Conservation (phyloP, 306 rosid genomes). For the Casuarina cunninghamiana region DNA sequence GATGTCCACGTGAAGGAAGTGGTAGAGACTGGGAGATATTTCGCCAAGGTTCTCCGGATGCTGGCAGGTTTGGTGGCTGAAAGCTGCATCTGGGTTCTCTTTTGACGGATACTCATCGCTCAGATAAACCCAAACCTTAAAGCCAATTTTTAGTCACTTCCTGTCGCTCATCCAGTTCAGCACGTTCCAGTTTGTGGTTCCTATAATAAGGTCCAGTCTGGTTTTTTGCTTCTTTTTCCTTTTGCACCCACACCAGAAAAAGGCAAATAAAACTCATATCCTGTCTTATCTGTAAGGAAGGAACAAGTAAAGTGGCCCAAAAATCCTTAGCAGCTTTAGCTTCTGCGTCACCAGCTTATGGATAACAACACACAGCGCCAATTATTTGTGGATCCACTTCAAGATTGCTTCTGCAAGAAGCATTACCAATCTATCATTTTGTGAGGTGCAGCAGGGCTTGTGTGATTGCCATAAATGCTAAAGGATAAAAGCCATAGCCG, state of each 20-base stretch:
- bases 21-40: slow-evolving; percentile 26
- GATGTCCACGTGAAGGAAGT: slow-evolving; percentile 87
- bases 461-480: too few species aligned
- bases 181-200: not conserved
- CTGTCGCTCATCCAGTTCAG: not conserved
- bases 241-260: too few species aligned
- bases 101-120: slow-evolving; percentile 40
- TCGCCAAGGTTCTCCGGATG: slow-evolving; percentile 23
- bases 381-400: not conserved
- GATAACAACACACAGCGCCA: not conserved
- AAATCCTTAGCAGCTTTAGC: too few species aligned
- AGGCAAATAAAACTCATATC: too few species aligned
- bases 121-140: slow-evolving; percentile 21
- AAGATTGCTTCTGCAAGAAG: not conserved
- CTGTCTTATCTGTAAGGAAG: too few species aligned
- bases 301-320: too few species aligned
- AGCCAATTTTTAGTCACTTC: slow-evolving; percentile 29
- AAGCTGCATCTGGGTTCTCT: slow-evolving; percentile 26
- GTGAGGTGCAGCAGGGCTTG: not conserved
- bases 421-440: not conserved
- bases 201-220: not conserved
- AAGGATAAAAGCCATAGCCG: too few species aligned
- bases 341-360: too few species aligned
- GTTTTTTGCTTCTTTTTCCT: not conserved
- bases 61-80: slow-evolving; percentile 37